These are phyloP conservation scores for Venturia nashicola DNA, from an alignment of 2,329 filamentous ascomycete species.

Conservation along the genomic window DNA sequence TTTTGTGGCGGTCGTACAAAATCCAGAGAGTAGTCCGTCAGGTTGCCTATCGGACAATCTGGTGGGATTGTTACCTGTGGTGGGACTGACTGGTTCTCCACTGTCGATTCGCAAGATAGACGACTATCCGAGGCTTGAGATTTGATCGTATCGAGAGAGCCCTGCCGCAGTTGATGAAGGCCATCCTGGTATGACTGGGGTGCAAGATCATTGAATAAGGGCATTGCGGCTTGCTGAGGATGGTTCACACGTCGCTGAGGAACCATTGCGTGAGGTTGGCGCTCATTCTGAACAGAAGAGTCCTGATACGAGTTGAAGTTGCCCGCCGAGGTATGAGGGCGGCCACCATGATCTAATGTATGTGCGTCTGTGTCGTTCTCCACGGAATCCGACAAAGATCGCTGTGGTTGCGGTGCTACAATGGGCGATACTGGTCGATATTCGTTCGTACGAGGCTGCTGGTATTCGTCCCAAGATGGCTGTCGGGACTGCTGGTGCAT, in stretches of 20 bases:
- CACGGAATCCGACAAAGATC: not conserved
- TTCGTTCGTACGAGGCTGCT: not conserved
- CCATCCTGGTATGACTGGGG: not conserved
- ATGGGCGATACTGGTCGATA: not conserved
- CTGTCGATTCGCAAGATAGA: not conserved
- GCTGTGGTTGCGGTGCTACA: not conserved
- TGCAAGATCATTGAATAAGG: not conserved
- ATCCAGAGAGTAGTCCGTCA: not conserved
- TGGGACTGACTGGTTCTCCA: not conserved
- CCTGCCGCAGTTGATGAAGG: not conserved
- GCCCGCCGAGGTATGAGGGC: too few species aligned
- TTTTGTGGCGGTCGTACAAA: not conserved
- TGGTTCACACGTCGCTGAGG: not conserved
- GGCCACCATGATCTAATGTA: not conserved
- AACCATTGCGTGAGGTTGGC: not conserved
- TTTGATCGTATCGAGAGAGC: not conserved
- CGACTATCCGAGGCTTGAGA: not conserved
- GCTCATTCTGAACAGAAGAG: not conserved
- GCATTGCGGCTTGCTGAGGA: not conserved
- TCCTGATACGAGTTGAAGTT: too few species aligned
- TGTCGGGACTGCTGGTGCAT: not conserved
- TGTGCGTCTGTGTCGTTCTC: not conserved
- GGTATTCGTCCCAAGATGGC: not conserved
- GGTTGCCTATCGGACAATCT: not conserved
- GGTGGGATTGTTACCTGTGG: not conserved